Base-by-base conservation (phyloP, 768 basidiomycete genomes). In the Lactifluus pinguis region DNA sequence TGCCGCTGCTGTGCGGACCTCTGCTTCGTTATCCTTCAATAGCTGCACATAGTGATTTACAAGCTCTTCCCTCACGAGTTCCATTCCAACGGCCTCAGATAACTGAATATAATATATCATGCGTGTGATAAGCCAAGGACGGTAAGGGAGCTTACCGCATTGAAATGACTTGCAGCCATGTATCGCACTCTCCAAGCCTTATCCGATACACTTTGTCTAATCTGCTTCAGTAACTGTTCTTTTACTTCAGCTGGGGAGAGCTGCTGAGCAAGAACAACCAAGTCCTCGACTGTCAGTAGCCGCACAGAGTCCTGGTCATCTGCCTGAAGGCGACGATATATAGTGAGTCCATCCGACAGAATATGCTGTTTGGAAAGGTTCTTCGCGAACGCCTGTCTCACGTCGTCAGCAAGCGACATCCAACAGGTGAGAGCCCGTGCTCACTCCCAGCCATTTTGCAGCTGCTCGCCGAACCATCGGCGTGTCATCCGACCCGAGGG, bases 221-320 rank as follows among this genome's bases (percentile, higher is more conserved):
- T 86, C 72, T 95, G 89, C 65, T 87, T 86, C 64, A 94, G 76
- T 29, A 98, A 75, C 66, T 95, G 87, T 60, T 91, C 89, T 71
- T 94, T 93, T 45, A 94, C 86, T 75, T 98, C 95, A n/a, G 85
- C 76, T 2, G 92, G 87, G 9, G 84, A 77, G 62, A 99, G 80
- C 64, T 87, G 84, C 69, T 89, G 80, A 34, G 92, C 91, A 70
- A 98, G 89, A 60, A 87, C 87, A 72, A 98, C 98, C 64, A 99
- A 79, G 71, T 94, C 93, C 69, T 98, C 92, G 53, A 98, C 92
- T 6, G 97, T 98, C 68, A 99, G 75, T 17, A 98, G 77, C 59
- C 97, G 85, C 56, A 99, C 97, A 25, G 95, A 98, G 73, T 99
- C 97, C 73, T 98, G 97, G 73, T 99, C 97, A 71, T 99, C 97